Evolutionary conservation across 768 basidiomycete species (phyloP), one percentile per base, ranked within the genome.

Genomic region (Lyophyllum semitale): DNA sequence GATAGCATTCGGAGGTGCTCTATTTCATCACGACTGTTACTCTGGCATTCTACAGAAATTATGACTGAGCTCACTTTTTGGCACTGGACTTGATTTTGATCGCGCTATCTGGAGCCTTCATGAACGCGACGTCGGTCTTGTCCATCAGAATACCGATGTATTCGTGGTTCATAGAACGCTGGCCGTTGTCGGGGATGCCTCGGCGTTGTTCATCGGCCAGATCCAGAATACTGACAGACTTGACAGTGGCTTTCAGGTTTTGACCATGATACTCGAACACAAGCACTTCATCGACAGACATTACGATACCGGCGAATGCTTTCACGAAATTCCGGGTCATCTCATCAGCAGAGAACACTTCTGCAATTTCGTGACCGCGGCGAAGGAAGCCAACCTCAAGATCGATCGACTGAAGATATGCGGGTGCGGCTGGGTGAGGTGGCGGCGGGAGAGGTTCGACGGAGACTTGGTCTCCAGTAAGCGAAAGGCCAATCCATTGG

Each of bases 11-110:
- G 95, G 85, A 5, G 94, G 87, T 0, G 92, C 85, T 63, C 93
- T 95, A 45, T 3, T 45, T 13, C 23, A 9, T 48, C 13, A 26
- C 41, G 51, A 55, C 18, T 45, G 47, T 38, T 32, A 57, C 15
- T 46, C 11, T 40, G 8, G 27, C 46, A 35, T 48, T 32, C 18
- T 5, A 51, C 42, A 53, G 9, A 38, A 44, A 22, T n/a, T 60
- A 12, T 22, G 20, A 30, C 17, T 17, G 42, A 22, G 55, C 84
- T 59, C 47, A 94, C 93, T 91, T 92, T 71, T 90, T 97, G 2
- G 90, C 85, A 60, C 91, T 94, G 26, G 92, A 87, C 74, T 95
- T 98, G 66, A 99, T 77, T 74, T 90, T 95, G 71, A 99, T 93
- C 5, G 78, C 68, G 64, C 89, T 93, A 40, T 84, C 78, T 0